These are phyloP conservation scores for Wallemia mellicola DNA, from an alignment of 1,284 basidiomycete species.

Conservation along the genomic window DNA sequence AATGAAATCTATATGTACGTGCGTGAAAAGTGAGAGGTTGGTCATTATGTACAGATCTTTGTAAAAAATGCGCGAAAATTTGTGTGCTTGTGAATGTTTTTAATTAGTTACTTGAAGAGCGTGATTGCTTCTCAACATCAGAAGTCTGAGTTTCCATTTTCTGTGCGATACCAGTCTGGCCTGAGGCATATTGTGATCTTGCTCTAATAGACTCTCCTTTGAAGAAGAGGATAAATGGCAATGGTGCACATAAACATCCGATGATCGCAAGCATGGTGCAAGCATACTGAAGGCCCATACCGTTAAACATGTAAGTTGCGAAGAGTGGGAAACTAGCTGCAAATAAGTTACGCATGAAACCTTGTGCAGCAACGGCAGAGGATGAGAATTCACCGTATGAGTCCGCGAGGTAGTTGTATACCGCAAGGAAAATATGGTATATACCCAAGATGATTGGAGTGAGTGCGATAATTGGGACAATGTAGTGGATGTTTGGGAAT, in stretches of 20 bases:
- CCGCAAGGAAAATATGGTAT: not conserved
- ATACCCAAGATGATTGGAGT: conserved; percentile 1
- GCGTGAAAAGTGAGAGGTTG: conserved; percentile 21
- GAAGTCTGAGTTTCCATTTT: not conserved
- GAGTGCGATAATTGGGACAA: not conserved
- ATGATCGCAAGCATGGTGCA: not conserved
- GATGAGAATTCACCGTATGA: conserved; percentile 1
- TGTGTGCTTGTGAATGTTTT: not conserved
- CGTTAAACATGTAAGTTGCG: conserved; percentile 1
- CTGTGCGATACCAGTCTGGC: not conserved
- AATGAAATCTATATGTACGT: conserved; percentile 29
- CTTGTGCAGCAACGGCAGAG: not conserved
- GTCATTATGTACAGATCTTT: conserved; percentile 52
- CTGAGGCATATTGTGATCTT: not conserved
- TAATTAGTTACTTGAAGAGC: not conserved
- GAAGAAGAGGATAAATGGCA: not conserved
- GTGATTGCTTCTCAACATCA: not conserved
- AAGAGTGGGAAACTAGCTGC: not conserved
- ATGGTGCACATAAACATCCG: not conserved
- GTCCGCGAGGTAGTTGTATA: conserved; percentile 1
- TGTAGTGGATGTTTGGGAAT: not conserved
- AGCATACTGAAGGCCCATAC: not conserved
- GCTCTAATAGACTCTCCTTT: not conserved
- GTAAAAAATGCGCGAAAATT: not conserved
- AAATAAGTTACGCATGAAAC: not conserved